Evolutionary conservation across 2,329 filamentous ascomycete species (phyloP).

Genomic region (Xylaria sp.): DNA sequence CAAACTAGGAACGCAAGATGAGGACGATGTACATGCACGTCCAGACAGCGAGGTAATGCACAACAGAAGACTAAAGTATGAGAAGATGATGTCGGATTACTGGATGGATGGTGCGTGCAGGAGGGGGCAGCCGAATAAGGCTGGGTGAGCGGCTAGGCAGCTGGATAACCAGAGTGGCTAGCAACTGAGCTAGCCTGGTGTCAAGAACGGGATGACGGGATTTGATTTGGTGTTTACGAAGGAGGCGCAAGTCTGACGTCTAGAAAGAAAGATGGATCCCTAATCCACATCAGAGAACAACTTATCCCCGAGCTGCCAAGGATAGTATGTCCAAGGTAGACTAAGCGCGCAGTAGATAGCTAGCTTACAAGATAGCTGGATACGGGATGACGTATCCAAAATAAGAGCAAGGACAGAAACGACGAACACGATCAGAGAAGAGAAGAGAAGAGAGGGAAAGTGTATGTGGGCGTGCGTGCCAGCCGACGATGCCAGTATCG

Average conservation of each 20-base stretch:
- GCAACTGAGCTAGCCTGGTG: constrained; percentile 7
- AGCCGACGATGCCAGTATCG: not conserved
- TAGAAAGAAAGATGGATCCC: constrained; percentile 38
- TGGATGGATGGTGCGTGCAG: constrained; percentile 14
- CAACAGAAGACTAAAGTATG: constrained; percentile 6
- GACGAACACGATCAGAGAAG: not conserved
- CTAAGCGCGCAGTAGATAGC: not conserved
- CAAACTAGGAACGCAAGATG: constrained; percentile 11
- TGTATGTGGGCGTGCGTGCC: not conserved
- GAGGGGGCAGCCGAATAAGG: constrained; percentile 11
- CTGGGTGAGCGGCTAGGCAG: constrained; percentile 22
- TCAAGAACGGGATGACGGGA: constrained; percentile 35
- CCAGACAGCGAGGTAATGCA: constrained; percentile 1
- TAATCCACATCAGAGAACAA: constrained; percentile 19
- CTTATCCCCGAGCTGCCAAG: constrained; percentile 19
- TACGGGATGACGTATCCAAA: constrained; percentile 23
- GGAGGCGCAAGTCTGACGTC: constrained; percentile 30
- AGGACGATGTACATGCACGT: constrained; percentile 11
- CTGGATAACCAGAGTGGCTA: constrained; percentile 5
- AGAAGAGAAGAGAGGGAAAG: not conserved
- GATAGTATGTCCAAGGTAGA: not conserved
- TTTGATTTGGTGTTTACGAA: constrained; percentile 22
- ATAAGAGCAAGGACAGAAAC: not conserved
- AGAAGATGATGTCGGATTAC: constrained; percentile 7
- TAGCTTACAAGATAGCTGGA: not conserved